phyloP scores from a whole-genome alignment of 768 basidiomycete genomes.

The Peribolospora baueri region DNA sequence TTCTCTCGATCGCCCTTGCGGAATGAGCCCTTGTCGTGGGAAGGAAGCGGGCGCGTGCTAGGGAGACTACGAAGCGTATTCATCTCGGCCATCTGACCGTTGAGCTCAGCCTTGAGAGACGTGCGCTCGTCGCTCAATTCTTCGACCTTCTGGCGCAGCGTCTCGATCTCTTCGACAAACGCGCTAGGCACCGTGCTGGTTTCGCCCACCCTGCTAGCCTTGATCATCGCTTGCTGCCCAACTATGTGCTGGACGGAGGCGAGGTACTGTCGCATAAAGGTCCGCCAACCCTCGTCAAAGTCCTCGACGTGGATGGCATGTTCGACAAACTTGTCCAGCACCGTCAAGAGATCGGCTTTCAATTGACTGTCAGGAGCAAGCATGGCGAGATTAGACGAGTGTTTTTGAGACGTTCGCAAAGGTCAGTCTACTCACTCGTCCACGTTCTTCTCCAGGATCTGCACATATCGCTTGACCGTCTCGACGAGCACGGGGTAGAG shows the following conservation, averaged over 20 bases:
- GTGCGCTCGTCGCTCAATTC: slow-evolving; percentile 40
- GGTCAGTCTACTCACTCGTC: slow-evolving; percentile 29
- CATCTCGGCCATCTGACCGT: slow-evolving; percentile 41
- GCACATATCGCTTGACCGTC: slow-evolving; percentile 32
- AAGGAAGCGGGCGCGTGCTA: slow-evolving; percentile 12
- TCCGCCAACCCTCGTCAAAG: slow-evolving; percentile 41
- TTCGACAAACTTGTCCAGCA: slow-evolving; percentile 42
- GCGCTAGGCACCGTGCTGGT: slow-evolving; percentile 17
- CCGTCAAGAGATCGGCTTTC: slow-evolving; percentile 33
- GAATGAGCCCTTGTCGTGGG: not conserved
- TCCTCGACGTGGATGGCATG: slow-evolving; percentile 35
- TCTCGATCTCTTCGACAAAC: slow-evolving; percentile 37
- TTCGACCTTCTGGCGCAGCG: slow-evolving; percentile 35
- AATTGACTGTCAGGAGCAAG: slow-evolving; percentile 26
- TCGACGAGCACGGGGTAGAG: slow-evolving; percentile 38
- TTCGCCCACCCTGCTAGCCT: slow-evolving; percentile 23
- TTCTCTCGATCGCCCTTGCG: slow-evolving; percentile 34
- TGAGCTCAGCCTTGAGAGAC: slow-evolving; percentile 31
- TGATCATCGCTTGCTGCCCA: slow-evolving; percentile 36
- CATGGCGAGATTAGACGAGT: not conserved
- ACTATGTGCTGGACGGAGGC: slow-evolving; percentile 41
- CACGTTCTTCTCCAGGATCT: slow-evolving; percentile 32
- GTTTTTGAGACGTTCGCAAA: not conserved
- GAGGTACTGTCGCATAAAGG: slow-evolving; percentile 36
- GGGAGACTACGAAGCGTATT: slow-evolving; percentile 37